Evolutionary conservation across 768 basidiomycete species (phyloP).

Genomic region (Porphyrellus cyaneotinctus): DNA sequence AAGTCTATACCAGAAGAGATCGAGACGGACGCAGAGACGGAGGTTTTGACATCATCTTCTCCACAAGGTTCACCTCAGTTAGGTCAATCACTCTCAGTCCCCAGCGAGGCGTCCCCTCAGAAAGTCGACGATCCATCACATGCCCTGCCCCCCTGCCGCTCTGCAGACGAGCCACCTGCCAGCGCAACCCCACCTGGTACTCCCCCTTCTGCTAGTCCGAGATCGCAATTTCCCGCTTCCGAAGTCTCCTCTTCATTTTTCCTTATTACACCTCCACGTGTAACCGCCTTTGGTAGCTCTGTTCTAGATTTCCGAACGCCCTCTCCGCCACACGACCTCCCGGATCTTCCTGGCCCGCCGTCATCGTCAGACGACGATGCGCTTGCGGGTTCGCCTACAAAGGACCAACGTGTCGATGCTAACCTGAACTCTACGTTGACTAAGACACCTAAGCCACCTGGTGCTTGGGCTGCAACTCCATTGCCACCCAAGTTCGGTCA

Average conservation of each 20-base stretch:
- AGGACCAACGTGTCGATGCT: constrained; percentile 11
- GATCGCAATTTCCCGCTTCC: background rate
- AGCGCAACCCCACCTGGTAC: constrained; percentile 26
- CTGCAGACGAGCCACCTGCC: constrained; percentile 4
- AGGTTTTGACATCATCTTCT: constrained; percentile 24
- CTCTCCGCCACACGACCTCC: constrained; percentile 57
- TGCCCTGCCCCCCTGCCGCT: constrained; percentile 2
- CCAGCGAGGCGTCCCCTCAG: constrained; percentile 17
- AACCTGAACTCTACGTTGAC: constrained; percentile 30
- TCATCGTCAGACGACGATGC: constrained; percentile 51
- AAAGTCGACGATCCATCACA: constrained; percentile 16
- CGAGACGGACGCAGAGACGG: constrained; percentile 26
- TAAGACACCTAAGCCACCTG: constrained; percentile 46
- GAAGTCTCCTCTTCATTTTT: constrained; percentile 17
- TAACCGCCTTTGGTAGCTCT: constrained; percentile 37
- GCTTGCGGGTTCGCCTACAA: constrained; percentile 23
- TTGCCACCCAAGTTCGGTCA: constrained; percentile 20
- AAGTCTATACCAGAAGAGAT: constrained; percentile 12
- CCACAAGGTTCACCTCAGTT: constrained; percentile 17
- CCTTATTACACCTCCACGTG: constrained; percentile 48
- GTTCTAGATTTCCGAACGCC: constrained; percentile 56
- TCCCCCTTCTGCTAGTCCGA: constrained; percentile 14
- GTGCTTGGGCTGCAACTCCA: constrained; percentile 44
- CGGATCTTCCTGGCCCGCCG: constrained; percentile 65
- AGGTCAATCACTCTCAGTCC: background rate